These are phyloP conservation scores for Letharia columbiana DNA, from an alignment of 495 filamentous ascomycete species.

Conservation along the genomic window DNA sequence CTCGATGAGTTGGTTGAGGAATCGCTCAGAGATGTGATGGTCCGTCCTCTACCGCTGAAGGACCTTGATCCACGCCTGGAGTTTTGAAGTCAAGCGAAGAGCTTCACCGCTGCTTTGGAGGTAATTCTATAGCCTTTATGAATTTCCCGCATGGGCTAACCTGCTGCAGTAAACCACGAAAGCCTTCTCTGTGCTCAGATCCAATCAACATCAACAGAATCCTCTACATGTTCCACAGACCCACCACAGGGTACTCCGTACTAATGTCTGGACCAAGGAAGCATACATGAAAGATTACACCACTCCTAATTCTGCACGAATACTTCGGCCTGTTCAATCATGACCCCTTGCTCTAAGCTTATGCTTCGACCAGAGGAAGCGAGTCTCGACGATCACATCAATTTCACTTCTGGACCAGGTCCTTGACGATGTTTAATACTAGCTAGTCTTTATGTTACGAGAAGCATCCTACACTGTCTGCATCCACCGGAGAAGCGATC, in stretches of 20 bases:
- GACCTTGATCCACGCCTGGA: constrained; percentile 9
- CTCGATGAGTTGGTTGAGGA: neutral
- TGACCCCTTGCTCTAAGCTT: neutral
- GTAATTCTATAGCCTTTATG: neutral
- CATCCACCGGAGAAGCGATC: neutral
- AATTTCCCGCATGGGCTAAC: neutral
- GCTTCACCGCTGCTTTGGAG: neutral
- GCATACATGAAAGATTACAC: neutral
- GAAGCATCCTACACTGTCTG: neutral
- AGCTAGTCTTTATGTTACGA: neutral
- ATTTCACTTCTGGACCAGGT: neutral
- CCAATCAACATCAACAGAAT: neutral
- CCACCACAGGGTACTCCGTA: neutral
- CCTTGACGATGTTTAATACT: neutral
- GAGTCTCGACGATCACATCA: neutral
- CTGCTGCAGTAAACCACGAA: neutral
- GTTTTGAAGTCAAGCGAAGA: constrained; percentile 1
- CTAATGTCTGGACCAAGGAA: neutral
- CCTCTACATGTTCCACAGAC: neutral
- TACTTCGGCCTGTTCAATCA: constrained; percentile 1
- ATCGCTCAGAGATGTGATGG: constrained; percentile 4
- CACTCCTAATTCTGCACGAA: neutral
- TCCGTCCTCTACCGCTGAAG: constrained; percentile 10
- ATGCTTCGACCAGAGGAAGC: neutral
- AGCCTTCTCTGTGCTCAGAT: neutral